Evolutionary conservation across 331 rosid species (phyloP).

Genomic region (Acacia concinna): DNA sequence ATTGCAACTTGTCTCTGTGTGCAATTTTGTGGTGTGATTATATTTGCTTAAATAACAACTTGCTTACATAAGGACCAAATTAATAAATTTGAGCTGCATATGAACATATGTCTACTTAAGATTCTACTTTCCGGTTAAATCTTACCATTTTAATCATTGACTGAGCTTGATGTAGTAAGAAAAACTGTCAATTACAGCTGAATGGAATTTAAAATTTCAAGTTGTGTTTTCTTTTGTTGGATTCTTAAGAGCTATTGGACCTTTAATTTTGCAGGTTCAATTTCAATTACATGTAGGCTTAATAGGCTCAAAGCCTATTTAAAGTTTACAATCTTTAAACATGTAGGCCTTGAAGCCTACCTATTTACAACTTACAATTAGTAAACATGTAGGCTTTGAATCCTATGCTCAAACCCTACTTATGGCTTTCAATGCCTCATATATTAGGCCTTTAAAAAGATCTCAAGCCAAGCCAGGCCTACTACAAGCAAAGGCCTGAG

Average conservation of each 20-base stretch:
- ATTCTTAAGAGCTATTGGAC: not conserved
- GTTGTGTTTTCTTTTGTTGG: slow-evolving; percentile 10
- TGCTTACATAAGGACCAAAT: not conserved
- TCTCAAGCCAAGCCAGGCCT: too few relatives aligned
- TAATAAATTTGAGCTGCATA: not conserved
- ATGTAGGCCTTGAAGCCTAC: too few relatives aligned
- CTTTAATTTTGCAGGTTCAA: not conserved
- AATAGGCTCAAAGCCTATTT: too few relatives aligned
- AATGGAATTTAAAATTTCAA: slow-evolving; percentile 11
- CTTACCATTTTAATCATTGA: not conserved
- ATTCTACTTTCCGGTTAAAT: slow-evolving; percentile 15
- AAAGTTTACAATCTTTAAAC: too few relatives aligned
- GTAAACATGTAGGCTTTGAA: too few relatives aligned
- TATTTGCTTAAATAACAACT: not conserved
- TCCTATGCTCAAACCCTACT: too few relatives aligned
- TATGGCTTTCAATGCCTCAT: too few relatives aligned
- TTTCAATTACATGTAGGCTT: too few relatives aligned
- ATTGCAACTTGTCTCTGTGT: slow-evolving; percentile 13
- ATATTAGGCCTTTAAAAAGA: too few relatives aligned
- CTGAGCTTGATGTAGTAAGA: not conserved
- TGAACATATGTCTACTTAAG: slow-evolving; percentile 3
- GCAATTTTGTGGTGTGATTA: not conserved
- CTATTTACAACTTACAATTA: too few relatives aligned
- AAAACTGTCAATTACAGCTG: slow-evolving; percentile 9
- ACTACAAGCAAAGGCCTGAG: too few relatives aligned